Conservation (phyloP, 139 green algal genomes). For the Chlamydomonas sp. region DNA sequence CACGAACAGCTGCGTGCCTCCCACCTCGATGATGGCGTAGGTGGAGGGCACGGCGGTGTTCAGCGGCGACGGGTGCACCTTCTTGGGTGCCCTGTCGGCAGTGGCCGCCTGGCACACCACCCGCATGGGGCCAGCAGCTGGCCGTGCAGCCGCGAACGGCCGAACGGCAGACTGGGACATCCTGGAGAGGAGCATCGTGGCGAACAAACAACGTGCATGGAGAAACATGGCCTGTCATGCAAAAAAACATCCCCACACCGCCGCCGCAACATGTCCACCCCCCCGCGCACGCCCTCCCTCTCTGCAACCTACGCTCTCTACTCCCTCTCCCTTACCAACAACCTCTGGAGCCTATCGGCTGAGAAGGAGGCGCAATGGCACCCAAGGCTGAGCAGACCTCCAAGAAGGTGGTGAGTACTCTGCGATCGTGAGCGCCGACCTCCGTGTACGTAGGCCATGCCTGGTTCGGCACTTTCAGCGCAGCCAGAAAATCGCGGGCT, state of each 20-base stretch:
- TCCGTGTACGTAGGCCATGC: too few species aligned
- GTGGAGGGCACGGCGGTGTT: slow-evolving; percentile 41
- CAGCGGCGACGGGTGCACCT: slow-evolving; percentile 34
- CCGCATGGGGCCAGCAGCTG: background rate
- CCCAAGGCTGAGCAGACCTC: slow-evolving; percentile 9
- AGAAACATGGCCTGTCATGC: too few species aligned
- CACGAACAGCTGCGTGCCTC: slow-evolving; percentile 83
- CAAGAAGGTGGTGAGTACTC: too few species aligned
- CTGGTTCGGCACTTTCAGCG: too few species aligned
- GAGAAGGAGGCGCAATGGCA: slow-evolving; percentile 33
- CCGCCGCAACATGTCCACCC: too few species aligned
- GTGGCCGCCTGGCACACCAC: slow-evolving; percentile 37
- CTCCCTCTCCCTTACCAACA: background rate
- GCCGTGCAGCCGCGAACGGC: background rate
- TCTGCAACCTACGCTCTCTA: background rate
- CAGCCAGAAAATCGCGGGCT: too few species aligned
- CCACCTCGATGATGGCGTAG: slow-evolving; percentile 85
- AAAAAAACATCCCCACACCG: too few species aligned
- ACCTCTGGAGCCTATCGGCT: slow-evolving; percentile 24
- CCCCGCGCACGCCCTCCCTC: too few species aligned
- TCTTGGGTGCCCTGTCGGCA: slow-evolving; percentile 17
- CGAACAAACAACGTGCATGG: too few species aligned
- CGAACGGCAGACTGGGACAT: background rate
- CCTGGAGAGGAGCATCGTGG: background rate
- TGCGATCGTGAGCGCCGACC: too few species aligned